Conservation (phyloP, 768 basidiomycete species). For the Dentipellis sp. region DNA sequence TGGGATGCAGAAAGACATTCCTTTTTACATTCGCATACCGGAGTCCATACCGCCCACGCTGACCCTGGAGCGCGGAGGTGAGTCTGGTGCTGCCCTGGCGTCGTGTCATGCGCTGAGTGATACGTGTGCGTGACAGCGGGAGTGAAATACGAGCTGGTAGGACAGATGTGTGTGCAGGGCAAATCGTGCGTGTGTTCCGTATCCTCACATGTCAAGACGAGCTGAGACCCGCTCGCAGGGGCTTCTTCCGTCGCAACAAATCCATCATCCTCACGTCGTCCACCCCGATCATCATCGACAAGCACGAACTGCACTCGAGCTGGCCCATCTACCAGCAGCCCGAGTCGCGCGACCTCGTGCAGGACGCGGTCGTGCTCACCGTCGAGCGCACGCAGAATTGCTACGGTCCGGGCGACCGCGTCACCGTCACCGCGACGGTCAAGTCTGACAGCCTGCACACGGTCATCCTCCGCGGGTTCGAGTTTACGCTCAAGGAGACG, state of each 20-base stretch:
- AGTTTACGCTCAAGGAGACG: conserved; percentile 70
- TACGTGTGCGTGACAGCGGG: conserved; percentile 39
- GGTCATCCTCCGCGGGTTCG: conserved; percentile 73
- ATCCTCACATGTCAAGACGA: background rate
- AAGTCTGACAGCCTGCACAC: conserved; percentile 62
- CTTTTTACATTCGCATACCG: conserved; percentile 86
- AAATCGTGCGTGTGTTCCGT: conserved; percentile 51
- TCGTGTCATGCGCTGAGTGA: background rate
- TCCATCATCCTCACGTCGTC: conserved; percentile 57
- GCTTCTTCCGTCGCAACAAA: conserved; percentile 76
- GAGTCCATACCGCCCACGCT: conserved; percentile 86
- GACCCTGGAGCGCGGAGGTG: conserved; percentile 68
- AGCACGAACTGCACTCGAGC: conserved; percentile 87
- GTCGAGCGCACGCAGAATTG: conserved; percentile 73
- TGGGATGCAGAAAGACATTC: conserved; percentile 63
- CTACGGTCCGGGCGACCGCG: conserved; percentile 79
- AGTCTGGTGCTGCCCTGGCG: conserved; percentile 12
- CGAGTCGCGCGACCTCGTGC: conserved; percentile 54
- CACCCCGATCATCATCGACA: conserved; percentile 75
- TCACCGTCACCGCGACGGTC: conserved; percentile 61
- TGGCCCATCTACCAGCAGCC: conserved; percentile 87
- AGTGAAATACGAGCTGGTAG: conserved; percentile 85
- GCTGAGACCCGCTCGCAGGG: conserved; percentile 30
- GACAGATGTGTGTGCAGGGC: conserved; percentile 76
- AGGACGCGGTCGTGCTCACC: conserved; percentile 65